Conservation (phyloP, 1,284 basidiomycete genomes). For the Leucocoprinus gongylophorus region DNA sequence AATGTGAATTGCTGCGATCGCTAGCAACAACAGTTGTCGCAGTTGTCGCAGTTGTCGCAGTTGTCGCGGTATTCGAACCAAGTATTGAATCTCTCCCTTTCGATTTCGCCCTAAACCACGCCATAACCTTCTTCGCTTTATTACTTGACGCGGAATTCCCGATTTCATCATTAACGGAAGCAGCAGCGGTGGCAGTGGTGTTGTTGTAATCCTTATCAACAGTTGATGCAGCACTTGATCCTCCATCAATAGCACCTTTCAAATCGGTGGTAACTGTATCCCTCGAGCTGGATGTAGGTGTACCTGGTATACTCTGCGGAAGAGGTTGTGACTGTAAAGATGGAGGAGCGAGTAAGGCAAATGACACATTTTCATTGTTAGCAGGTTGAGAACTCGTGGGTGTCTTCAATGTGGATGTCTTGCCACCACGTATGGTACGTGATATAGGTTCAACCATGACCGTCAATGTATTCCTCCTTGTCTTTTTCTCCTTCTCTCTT, state of each 20-base stretch:
- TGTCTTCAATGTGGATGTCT: slow-evolving; percentile 31
- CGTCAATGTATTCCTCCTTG: slow-evolving; percentile 71
- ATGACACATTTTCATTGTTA: slow-evolving; percentile 14
- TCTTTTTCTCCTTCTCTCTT: slow-evolving; percentile 43
- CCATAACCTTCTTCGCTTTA: slow-evolving; percentile 74
- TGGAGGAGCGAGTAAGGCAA: slow-evolving; percentile 8
- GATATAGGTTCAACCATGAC: slow-evolving; percentile 76
- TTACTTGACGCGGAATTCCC: slow-evolving; percentile 57
- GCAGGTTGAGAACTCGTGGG: slow-evolving; percentile 18
- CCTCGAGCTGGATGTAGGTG: slow-evolving; percentile 4
- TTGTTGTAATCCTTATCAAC: not conserved
- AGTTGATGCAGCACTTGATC: not conserved
- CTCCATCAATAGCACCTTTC: not conserved
- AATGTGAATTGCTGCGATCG: slow-evolving; percentile 15
- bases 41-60: slow-evolving; percentile 22
- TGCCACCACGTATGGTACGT: slow-evolving; percentile 47
- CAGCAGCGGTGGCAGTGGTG: not conserved
- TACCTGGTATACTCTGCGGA: not conserved
- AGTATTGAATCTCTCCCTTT: slow-evolving; percentile 41
- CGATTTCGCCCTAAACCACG: slow-evolving; percentile 72
- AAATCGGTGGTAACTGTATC: not conserved
- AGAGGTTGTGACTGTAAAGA: not conserved
- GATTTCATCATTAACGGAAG: not conserved
- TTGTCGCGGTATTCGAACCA: slow-evolving; percentile 11
- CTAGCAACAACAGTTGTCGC: too few species aligned